These are phyloP conservation scores for Luvunga scandens DNA, from an alignment of 345 rosid genomes.

Conservation along the genomic window DNA sequence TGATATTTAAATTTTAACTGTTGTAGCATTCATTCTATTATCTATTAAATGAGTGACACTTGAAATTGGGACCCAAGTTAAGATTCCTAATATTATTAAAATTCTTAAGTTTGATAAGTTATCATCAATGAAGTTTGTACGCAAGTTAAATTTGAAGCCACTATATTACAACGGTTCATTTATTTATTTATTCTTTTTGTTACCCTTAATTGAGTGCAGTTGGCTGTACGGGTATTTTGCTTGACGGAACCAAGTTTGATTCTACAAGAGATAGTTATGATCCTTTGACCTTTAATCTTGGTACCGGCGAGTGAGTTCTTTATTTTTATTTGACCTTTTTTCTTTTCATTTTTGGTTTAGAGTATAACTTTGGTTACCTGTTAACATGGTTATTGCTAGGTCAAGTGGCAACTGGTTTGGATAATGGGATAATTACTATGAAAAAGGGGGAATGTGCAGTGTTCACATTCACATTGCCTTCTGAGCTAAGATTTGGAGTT, in stretches of 20 bases:
- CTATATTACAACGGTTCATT: not conserved
- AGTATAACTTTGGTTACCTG: not conserved
- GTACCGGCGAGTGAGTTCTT: constrained; percentile 32
- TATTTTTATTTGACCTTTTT: not conserved
- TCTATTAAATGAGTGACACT: no score
- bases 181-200: not conserved
- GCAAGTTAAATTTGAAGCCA: not conserved
- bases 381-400: constrained; percentile 27
- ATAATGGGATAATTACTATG: constrained; percentile 51
- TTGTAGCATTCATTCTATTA: no score
- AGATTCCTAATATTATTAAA: no score
- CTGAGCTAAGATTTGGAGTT: constrained; percentile 45
- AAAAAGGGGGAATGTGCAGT: constrained; percentile 54
- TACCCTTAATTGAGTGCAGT: constrained; percentile 32
- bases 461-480: constrained; percentile 49
- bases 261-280: constrained; percentile 41
- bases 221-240: constrained; percentile 47
- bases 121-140: not conserved
- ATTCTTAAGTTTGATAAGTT: no score
- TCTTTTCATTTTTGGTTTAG: not conserved
- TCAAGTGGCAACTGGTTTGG: constrained; percentile 44
- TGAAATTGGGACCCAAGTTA: no score
- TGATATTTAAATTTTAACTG: no score
- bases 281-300: constrained; percentile 44
- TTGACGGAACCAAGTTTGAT: constrained; percentile 47